phyloP scores from a whole-genome alignment of 2,329 filamentous ascomycete species.

The Penicillium frequentans region DNA sequence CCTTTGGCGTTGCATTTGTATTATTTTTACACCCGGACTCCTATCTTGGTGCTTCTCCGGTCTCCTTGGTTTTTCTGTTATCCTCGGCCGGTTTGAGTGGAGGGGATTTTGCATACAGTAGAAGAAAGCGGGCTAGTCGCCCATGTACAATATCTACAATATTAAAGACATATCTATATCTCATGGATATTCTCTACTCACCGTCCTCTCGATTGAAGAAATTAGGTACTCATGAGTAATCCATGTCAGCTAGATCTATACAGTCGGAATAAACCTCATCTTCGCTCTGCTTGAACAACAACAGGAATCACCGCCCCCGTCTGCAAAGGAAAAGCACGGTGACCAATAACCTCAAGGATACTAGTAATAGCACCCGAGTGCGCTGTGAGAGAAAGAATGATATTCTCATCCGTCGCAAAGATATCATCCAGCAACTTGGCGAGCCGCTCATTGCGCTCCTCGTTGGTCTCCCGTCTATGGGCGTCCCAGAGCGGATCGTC shows the following conservation, averaged over 20 bases:
- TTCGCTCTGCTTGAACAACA: slow-evolving; percentile 45
- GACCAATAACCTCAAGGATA: slow-evolving; percentile 48
- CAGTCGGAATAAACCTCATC: not conserved
- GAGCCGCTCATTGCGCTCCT: slow-evolving; percentile 50
- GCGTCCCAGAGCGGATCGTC: slow-evolving; percentile 55
- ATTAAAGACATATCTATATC: not conserved
- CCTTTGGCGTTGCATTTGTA: slow-evolving; percentile 30
- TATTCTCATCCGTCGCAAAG: slow-evolving; percentile 48
- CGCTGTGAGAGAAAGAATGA: slow-evolving; percentile 55
- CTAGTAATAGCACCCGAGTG: slow-evolving; percentile 61
- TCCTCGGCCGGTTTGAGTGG: not conserved
- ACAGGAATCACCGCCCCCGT: slow-evolving; percentile 56
- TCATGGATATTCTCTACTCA: not conserved
- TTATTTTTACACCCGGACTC: slow-evolving; percentile 19
- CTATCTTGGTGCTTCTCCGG: not conserved
- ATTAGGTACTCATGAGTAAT: not conserved
- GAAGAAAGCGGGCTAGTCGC: slow-evolving; percentile 4
- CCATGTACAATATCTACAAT: slow-evolving; percentile 7
- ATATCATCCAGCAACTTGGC: slow-evolving; percentile 54
- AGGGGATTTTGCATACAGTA: not conserved
- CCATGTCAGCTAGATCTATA: not conserved
- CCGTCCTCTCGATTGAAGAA: not conserved
- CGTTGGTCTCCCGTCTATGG: slow-evolving; percentile 49
- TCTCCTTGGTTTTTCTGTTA: not conserved
- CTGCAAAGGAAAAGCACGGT: slow-evolving; percentile 47